Conservation (phyloP, 2,329 filamentous ascomycete species). For the Tolypocladium nubicola region DNA sequence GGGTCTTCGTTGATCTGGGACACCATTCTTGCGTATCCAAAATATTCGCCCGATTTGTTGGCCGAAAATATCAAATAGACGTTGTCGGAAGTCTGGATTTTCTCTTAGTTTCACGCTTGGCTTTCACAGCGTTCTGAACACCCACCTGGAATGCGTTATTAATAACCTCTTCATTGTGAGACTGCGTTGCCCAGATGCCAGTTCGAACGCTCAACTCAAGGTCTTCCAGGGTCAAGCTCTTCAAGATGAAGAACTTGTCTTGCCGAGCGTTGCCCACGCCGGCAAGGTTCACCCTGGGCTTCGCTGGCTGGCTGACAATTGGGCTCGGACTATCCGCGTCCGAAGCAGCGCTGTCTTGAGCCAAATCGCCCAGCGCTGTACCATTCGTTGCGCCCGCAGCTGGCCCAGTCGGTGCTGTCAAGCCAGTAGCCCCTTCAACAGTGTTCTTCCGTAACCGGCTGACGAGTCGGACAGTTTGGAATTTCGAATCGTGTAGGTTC, state of each 20-base stretch:
- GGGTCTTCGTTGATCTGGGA: slow-evolving; percentile 75
- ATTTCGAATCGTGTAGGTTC: slow-evolving; percentile 82
- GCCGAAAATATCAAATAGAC: slow-evolving; percentile 93
- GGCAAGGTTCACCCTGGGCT: not conserved
- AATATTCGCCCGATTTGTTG: slow-evolving; percentile 96
- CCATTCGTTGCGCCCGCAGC: slow-evolving; percentile 26
- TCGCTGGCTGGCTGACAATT: slow-evolving; percentile 1
- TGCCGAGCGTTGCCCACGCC: slow-evolving; percentile 1
- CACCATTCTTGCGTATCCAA: slow-evolving; percentile 85
- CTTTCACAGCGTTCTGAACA: not conserved
- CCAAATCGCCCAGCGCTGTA: slow-evolving; percentile 5
- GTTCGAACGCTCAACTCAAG: slow-evolving; percentile 80
- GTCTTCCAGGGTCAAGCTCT: slow-evolving; percentile 85
- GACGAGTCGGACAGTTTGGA: slow-evolving; percentile 75
- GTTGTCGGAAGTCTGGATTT: slow-evolving; percentile 58
- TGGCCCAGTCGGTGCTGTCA: slow-evolving; percentile 45
- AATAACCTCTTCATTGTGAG: slow-evolving; percentile 77
- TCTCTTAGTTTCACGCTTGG: slow-evolving; percentile 1
- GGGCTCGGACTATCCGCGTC: slow-evolving; percentile 2
- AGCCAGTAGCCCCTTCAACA: slow-evolving; percentile 32
- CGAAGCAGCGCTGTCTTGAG: slow-evolving; percentile 3
- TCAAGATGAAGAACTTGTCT: slow-evolving; percentile 68
- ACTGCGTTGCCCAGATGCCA: slow-evolving; percentile 87
- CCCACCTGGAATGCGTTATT: slow-evolving; percentile 75
- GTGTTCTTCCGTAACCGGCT: slow-evolving; percentile 62